Evolutionary conservation across 2,329 filamentous ascomycete genomes (phyloP).

Genomic region (Pseudogymnoascus sp.): DNA sequence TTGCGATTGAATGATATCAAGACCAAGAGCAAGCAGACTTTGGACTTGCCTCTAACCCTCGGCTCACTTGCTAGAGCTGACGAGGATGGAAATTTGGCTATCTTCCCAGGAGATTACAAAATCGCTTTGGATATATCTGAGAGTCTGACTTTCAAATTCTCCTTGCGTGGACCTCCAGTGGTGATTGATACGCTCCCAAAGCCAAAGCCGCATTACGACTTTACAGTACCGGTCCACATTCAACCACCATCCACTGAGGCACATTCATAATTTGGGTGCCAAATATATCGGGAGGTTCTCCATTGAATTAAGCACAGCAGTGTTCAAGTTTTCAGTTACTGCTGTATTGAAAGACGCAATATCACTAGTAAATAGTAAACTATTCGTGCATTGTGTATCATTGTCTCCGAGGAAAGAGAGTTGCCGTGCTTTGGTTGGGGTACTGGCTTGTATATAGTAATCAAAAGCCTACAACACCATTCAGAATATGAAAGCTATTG

Average conservation of each 20-base stretch:
- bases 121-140: conserved; percentile 37
- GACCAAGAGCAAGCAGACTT: conserved; percentile 28
- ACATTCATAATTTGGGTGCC: background rate
- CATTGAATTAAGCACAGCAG: background rate
- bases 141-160: background rate
- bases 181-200: conserved; percentile 1
- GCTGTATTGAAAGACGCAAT: background rate
- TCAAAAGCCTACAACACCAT: too few relatives aligned
- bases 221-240: background rate
- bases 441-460: too few relatives aligned
- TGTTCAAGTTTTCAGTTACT: too few relatives aligned
- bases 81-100: conserved; percentile 41
- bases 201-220: background rate
- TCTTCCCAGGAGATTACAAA: conserved; percentile 48
- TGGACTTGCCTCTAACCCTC: conserved; percentile 37
- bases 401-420: too few relatives aligned
- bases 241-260: background rate
- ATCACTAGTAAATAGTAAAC: too few relatives aligned
- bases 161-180: background rate
- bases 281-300: background rate
- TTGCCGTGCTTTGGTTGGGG: too few relatives aligned
- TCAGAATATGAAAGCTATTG: too few relatives aligned
- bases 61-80: conserved; percentile 44
- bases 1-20: conserved; percentile 27
- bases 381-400: too few relatives aligned